A percentile compares a stretch with the other conserved stretches of the same genome.
These are phyloP conservation scores for Sclerotinia glacialis DNA, from an alignment of 2,329 filamentous ascomycete genomes.

Conservation along the genomic window DNA sequence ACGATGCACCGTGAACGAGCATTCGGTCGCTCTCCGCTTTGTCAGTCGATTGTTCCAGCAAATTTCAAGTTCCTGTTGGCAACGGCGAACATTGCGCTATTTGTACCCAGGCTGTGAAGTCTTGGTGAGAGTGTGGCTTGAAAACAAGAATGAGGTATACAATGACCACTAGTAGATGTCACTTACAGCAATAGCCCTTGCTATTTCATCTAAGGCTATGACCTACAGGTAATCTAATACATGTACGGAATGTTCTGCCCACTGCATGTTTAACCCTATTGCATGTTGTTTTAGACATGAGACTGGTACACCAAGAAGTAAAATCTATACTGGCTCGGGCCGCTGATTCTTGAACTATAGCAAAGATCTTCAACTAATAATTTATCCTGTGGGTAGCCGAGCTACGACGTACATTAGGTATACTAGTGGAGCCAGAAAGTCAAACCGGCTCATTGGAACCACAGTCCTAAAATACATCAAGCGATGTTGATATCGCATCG, in stretches of 20 bases:
- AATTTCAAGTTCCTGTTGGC: not conserved
- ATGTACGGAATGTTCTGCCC: not conserved
- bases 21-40: not conserved
- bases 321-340: not conserved
- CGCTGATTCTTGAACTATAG: not conserved
- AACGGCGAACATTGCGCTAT: too few relatives aligned
- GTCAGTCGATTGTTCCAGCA: too few relatives aligned
- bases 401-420: not conserved
- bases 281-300: not conserved
- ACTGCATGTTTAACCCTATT: not conserved
- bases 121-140: not conserved
- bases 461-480: not conserved
- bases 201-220: not conserved
- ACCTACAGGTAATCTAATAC: not conserved
- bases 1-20: too few relatives aligned
- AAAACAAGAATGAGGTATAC: not conserved
- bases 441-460: conserved; percentile 9
- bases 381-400: not conserved
- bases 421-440: not conserved
- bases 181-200: not conserved
- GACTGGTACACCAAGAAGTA: not conserved
- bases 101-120: not conserved
- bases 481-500: not conserved
- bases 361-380: conserved; percentile 10
- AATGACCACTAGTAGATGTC: not conserved